Percentiles rank a stretch among this genome's conserved stretches.
Evolutionary conservation across 129 eudicot genomes (phyloP).

Genomic region (Dittrichia graveolens): DNA sequence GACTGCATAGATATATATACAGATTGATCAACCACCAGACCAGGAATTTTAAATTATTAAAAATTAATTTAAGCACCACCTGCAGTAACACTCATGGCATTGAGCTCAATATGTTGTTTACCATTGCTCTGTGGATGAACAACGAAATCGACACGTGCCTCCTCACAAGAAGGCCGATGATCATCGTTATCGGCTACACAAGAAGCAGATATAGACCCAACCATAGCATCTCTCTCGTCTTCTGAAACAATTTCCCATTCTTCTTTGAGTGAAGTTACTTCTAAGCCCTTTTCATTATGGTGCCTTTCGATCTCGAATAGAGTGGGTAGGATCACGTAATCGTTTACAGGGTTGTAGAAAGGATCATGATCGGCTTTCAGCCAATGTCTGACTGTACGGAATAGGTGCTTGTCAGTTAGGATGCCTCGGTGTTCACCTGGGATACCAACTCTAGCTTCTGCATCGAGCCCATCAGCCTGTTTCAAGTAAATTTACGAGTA

Average conservation of each 20-base stretch:
- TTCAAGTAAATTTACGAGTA: slow-evolving; percentile 9
- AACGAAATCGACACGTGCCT: slow-evolving; percentile 56
- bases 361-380: slow-evolving; percentile 92
- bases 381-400: slow-evolving; percentile 90
- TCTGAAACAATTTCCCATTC: slow-evolving; percentile 84
- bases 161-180: slow-evolving; percentile 41
- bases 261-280: slow-evolving; percentile 65
- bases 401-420: slow-evolving; percentile 72
- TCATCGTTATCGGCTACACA: slow-evolving; percentile 43
- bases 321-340: slow-evolving; percentile 89
- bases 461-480: slow-evolving; percentile 93
- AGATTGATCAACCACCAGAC: slow-evolving; percentile 22
- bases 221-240: slow-evolving; percentile 41
- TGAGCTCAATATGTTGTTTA: slow-evolving; percentile 62
- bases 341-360: slow-evolving; percentile 85
- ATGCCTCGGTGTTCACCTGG: slow-evolving; percentile 97
- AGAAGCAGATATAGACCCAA: slow-evolving; percentile 57
- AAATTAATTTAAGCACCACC: slow-evolving; percentile 35
- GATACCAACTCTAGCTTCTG: slow-evolving; percentile 94
- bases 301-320: slow-evolving; percentile 59
- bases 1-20: not conserved
- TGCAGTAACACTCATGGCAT: slow-evolving; percentile 60
- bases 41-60: slow-evolving; percentile 15
- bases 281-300: slow-evolving; percentile 41
- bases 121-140: slow-evolving; percentile 63